Base-by-base conservation (phyloP, 2,329 filamentous ascomycete genomes). In the Penicillium sp. region DNA sequence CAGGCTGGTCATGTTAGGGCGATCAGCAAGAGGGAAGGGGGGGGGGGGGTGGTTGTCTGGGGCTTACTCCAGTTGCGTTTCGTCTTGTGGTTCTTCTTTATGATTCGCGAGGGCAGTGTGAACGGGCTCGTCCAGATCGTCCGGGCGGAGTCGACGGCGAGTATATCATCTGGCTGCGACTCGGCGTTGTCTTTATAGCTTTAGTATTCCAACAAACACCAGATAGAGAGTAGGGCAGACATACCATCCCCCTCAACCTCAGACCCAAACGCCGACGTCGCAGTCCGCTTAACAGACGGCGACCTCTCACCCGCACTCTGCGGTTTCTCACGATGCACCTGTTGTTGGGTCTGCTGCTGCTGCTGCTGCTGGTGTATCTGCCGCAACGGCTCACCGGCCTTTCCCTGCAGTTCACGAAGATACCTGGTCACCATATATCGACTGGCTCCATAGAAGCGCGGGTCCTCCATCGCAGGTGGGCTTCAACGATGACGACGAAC, bases 51-150 rank as follows among this genome's bases (percentile, higher is more conserved):
- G 21, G 19, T 26, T 4, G 26, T 26, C 26, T 26, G 23, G 1
- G 11, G 54, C 75, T 58, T 58, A 80, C 78, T 78, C 78, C 78
- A 80, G 13, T 70, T 73, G 2, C 62, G 62, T 17, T 66, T 69
- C 3, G 61, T 61, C 19, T 63, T 61, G 19, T 67, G 23, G 13
- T 57, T 62, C 50, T 66, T 63, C 15, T 65, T 67, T 30, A 70
- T 65, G 6, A 58, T 68, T 3, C 51, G 52, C 1, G 67, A 68
- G 0, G 66, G 66, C 11, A 67, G 52, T 3, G 62, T 65, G 23
- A 71, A 69, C 3, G 66, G 68, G 44, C 62, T 70, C 3, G 65
- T 68, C 69, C 70, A 71, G 31, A 57, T 57, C 17, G 55, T 50
- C 5, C 55, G 31, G 30, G 13, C 55, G 3, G 46, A 38, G 46